Percentiles rank a stretch among this genome's conserved stretches.
Evolutionary conservation across 805 yeast species (phyloP).

Genomic region (Lipomyces japonicus): DNA sequence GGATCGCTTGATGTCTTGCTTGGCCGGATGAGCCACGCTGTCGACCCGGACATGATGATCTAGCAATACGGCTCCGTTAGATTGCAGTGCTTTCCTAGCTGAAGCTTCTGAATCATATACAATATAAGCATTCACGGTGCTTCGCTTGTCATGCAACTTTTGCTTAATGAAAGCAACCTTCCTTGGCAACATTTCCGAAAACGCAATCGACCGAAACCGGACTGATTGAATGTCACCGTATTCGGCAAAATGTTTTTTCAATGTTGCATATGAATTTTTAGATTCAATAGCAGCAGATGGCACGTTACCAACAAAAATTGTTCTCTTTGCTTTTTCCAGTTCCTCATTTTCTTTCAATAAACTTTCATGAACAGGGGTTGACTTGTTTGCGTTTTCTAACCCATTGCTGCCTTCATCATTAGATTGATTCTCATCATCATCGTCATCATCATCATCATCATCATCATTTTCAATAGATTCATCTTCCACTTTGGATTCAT

Average conservation of each 20-base stretch:
- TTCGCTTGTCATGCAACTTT: constrained; percentile 69
- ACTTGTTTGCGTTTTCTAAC: constrained; percentile 3
- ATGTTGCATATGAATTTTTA: constrained; percentile 38
- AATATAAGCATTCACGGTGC: constrained; percentile 81
- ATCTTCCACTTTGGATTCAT: constrained; percentile 29
- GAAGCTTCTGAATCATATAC: constrained; percentile 60
- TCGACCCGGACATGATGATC: constrained; percentile 84
- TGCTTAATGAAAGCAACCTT: constrained; percentile 85
- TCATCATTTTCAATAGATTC: constrained; percentile 26
- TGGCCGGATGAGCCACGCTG: constrained; percentile 85
- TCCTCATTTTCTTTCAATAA: constrained; percentile 40
- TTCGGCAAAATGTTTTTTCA: constrained; percentile 18
- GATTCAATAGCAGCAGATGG: constrained; percentile 60
- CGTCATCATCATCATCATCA: constrained; percentile 30
- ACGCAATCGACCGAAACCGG: constrained; percentile 89
- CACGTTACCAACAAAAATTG: constrained; percentile 79
- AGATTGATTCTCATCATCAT: constrained; percentile 30
- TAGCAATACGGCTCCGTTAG: constrained; percentile 67
- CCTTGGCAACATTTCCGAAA: constrained; percentile 82
- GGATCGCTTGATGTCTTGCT: constrained; percentile 76
- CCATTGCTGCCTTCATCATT: constrained; percentile 8
- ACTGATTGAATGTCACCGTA: constrained; percentile 63
- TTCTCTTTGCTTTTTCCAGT: constrained; percentile 38
- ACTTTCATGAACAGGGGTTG: constrained; percentile 29
- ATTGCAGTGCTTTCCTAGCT: constrained; percentile 41